Percentiles rank a stretch among this genome's conserved stretches.
Evolutionary conservation across 2,329 filamentous ascomycete species (phyloP).

Genomic region (Dothiorella sarmentorum): DNA sequence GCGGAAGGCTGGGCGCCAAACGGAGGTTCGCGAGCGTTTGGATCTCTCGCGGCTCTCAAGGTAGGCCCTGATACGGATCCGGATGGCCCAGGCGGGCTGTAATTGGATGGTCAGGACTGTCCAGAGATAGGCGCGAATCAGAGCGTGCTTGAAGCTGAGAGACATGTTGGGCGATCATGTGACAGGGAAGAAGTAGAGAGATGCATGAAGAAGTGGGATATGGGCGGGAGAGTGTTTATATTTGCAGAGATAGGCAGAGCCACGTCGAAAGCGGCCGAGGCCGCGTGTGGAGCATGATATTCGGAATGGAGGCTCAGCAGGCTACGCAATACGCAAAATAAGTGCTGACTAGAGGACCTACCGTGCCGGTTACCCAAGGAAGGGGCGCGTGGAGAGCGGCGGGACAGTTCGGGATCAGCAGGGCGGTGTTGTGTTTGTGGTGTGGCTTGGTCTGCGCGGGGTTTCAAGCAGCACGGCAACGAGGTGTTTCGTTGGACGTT

Average conservation of each 20-base stretch:
- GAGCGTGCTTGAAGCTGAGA: constrained; percentile 4
- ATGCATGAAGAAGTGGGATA: background rate
- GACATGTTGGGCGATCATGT: background rate
- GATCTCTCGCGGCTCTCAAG: constrained; percentile 12
- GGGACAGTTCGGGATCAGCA: constrained; percentile 4
- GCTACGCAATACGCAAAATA: background rate
- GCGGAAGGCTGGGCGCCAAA: background rate
- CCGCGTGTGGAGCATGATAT: background rate
- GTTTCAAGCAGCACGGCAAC: background rate
- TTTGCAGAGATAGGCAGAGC: background rate
- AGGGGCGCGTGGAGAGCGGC: background rate
- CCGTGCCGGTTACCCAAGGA: constrained; percentile 11
- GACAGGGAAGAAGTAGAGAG: background rate
- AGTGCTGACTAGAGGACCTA: constrained; percentile 11
- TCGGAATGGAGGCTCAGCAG: constrained; percentile 10
- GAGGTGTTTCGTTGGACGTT: constrained; percentile 8
- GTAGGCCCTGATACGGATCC: constrained; percentile 9
- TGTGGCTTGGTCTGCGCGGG: background rate
- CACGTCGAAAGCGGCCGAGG: background rate
- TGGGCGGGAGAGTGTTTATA: background rate
- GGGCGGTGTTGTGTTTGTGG: background rate
- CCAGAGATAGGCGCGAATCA: constrained; percentile 17
- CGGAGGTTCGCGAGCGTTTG: constrained; percentile 6
- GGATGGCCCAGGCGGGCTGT: constrained; percentile 15
- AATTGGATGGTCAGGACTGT: constrained; percentile 11